Conservation (phyloP, 257 asterid genomes). For the Marsdenia floribunda region DNA sequence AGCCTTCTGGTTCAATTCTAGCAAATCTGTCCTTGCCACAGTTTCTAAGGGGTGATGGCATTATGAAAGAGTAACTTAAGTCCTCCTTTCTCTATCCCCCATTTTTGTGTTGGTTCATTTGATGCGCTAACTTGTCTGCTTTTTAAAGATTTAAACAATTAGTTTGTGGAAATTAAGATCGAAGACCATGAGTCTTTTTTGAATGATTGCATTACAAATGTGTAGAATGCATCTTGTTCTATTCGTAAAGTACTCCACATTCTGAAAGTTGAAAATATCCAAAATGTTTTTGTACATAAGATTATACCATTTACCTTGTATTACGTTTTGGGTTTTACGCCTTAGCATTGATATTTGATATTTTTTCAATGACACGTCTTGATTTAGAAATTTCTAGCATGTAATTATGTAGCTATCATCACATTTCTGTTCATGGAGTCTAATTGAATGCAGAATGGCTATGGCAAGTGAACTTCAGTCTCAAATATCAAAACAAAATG, state of each 20-base stretch:
- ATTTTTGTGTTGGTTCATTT: constrained; percentile 9
- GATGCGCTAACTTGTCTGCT: constrained; percentile 13
- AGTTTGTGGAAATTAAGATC: neutral
- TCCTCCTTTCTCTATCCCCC: constrained; percentile 6
- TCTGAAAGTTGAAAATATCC: neutral
- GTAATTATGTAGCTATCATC: neutral
- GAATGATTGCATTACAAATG: neutral
- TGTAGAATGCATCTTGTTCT: neutral
- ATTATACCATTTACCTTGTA: neutral
- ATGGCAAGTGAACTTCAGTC: constrained; percentile 91
- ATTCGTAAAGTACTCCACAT: neutral
- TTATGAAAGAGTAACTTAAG: constrained; percentile 72
- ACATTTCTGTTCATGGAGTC: constrained; percentile 19
- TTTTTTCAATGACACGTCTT: neutral
- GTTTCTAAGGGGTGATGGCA: constrained; percentile 75
- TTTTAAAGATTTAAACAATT: constrained; percentile 6
- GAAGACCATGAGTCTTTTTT: neutral
- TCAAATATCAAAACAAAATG: constrained; percentile 56
- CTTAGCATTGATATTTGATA: neutral
- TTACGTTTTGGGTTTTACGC: neutral
- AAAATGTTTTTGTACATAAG: neutral
- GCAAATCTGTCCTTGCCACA: constrained; percentile 80
- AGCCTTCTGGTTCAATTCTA: constrained; percentile 71
- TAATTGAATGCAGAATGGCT: constrained; percentile 64
- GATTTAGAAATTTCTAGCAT: neutral